A percentile compares a stretch with the other conserved stretches of the same genome.
Conservation (phyloP, 1,284 basidiomycete species). For the Leccinum huronense region DNA sequence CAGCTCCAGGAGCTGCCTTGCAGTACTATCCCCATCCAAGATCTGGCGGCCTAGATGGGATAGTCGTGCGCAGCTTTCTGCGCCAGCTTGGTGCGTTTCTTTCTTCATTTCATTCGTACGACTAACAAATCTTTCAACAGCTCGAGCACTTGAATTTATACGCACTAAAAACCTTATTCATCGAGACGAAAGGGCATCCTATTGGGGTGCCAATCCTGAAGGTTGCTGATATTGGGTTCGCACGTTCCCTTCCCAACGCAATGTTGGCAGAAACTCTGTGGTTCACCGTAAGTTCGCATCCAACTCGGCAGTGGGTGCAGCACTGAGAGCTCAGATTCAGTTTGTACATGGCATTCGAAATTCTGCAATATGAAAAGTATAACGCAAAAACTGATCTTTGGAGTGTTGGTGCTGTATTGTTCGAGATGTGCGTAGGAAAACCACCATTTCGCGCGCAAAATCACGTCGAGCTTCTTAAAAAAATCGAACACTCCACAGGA, state of each 20-base stretch:
- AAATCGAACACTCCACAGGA: slow-evolving; percentile 86
- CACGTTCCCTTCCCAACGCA: slow-evolving; percentile 85
- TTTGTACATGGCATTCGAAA: slow-evolving; percentile 99
- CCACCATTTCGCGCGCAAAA: slow-evolving; percentile 96
- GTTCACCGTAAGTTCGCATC: slow-evolving; percentile 75
- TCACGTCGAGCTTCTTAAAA: slow-evolving; percentile 92
- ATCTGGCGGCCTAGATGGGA: slow-evolving; percentile 88
- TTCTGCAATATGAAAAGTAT: slow-evolving; percentile 96
- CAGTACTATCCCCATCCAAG: slow-evolving; percentile 89
- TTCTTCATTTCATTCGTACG: slow-evolving; percentile 5
- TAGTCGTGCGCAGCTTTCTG: slow-evolving; percentile 90
- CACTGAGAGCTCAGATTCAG: slow-evolving; percentile 39
- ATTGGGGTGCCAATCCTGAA: slow-evolving; percentile 92
- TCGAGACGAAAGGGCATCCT: slow-evolving; percentile 87
- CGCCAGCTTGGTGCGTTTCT: slow-evolving; percentile 77
- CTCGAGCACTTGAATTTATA: slow-evolving; percentile 90
- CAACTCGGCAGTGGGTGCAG: not conserved
- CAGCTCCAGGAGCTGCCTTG: slow-evolving; percentile 62
- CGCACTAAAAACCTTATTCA: slow-evolving; percentile 90
- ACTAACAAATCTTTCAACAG: slow-evolving; percentile 49
- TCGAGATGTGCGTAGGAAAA: slow-evolving; percentile 91
- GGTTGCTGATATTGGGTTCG: slow-evolving; percentile 98
- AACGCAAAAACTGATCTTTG: slow-evolving; percentile 97
- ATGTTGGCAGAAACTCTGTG: slow-evolving; percentile 98
- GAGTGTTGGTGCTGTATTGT: slow-evolving; percentile 97